Evolutionary conservation across 2,329 filamentous ascomycete species (phyloP).

Genomic region (Calonectria pauciramosa): DNA sequence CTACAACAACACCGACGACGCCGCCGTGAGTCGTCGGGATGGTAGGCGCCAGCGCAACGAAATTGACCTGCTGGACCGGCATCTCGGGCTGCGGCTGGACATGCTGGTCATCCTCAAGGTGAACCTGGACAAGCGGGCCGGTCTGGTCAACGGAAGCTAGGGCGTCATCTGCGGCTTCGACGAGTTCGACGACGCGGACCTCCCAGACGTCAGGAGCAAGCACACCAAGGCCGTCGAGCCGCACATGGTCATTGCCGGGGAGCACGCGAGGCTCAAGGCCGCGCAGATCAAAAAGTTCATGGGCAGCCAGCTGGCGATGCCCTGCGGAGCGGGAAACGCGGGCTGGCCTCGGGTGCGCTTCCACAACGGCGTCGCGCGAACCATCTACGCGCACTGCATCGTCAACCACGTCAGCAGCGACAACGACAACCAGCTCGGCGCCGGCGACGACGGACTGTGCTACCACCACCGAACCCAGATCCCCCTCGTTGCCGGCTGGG

Average conservation of each 20-base stretch:
- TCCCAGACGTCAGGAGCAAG: slow-evolving; percentile 8
- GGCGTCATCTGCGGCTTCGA: slow-evolving; percentile 43
- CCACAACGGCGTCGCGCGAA: slow-evolving; percentile 57
- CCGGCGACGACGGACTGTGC: slow-evolving; percentile 47
- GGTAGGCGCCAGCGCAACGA: slow-evolving; percentile 20
- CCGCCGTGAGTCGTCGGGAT: neutral
- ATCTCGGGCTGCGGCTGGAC: slow-evolving; percentile 25
- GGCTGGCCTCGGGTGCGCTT: slow-evolving; percentile 60
- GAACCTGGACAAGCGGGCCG: slow-evolving; percentile 31
- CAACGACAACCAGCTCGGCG: neutral
- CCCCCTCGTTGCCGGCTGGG: slow-evolving; percentile 72
- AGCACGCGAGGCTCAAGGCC: slow-evolving; percentile 17
- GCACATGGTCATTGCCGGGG: slow-evolving; percentile 9
- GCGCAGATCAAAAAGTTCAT: slow-evolving; percentile 30
- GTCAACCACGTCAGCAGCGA: slow-evolving; percentile 61
- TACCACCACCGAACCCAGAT: slow-evolving; percentile 71
- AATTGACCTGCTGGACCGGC: slow-evolving; percentile 28
- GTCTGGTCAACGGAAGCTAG: slow-evolving; percentile 45
- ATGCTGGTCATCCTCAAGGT: slow-evolving; percentile 43
- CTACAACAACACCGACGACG: neutral
- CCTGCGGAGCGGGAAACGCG: rapidly evolving
- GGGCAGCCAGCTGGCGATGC: neutral
- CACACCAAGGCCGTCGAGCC: neutral
- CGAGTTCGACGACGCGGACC: neutral
- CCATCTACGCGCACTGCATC: slow-evolving; percentile 66